A percentile compares a stretch with the other conserved stretches of the same genome.
phyloP scores from a whole-genome alignment of 2,329 filamentous ascomycete species.

The Trichoderma hamatum region DNA sequence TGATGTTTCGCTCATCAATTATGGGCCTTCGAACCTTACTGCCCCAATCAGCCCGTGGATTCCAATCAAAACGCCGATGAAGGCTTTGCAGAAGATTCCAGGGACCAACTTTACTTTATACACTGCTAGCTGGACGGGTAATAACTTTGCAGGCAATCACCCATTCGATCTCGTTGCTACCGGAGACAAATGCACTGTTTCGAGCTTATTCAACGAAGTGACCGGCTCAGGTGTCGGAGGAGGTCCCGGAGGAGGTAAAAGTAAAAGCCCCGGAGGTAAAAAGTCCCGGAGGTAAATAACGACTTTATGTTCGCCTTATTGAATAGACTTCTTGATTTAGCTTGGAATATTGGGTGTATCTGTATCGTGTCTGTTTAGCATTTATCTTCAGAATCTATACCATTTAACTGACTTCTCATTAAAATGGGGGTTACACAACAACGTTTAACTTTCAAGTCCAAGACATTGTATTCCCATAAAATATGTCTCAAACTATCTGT shows the following conservation, averaged over 20 bases:
- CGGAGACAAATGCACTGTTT: neutral
- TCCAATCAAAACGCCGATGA: neutral
- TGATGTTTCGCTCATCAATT: neutral
- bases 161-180: conserved; percentile 7
- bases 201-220: conserved; percentile 7
- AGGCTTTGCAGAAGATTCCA: neutral
- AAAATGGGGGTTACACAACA: no score
- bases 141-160: no score
- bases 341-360: neutral
- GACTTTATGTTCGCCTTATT: neutral
- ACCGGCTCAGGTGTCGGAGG: no score
- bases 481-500: neutral
- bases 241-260: no score
- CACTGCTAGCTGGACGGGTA: neutral
- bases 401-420: no score
- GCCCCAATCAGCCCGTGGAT: conserved; percentile 1
- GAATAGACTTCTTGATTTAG: neutral
- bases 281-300: no score
- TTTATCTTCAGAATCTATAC: no score
- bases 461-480: no score
- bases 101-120: neutral
- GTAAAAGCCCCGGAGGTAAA: no score
- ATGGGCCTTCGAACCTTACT: neutral
- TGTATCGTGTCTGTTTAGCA: neutral
- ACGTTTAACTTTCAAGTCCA: neutral